Conservation (phyloP, 2,329 filamentous ascomycete genomes). For the Bipolaris victoriae region DNA sequence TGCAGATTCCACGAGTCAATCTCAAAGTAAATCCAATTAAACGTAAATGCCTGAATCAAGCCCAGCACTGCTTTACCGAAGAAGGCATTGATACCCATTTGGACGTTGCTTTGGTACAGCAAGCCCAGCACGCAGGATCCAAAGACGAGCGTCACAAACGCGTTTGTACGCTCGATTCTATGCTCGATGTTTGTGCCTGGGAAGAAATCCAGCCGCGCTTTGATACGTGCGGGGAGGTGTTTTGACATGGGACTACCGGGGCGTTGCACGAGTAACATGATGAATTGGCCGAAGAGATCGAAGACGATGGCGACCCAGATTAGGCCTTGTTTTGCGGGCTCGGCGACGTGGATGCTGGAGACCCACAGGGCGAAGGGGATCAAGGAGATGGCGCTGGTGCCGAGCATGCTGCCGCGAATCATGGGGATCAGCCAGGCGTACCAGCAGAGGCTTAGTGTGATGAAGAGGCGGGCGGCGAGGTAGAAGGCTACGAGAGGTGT, state of each 20-base stretch:
- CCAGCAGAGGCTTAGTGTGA: slow-evolving; percentile 56
- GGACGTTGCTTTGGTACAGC: slow-evolving; percentile 62
- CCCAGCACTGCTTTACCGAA: slow-evolving; percentile 68
- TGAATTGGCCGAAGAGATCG: slow-evolving; percentile 59
- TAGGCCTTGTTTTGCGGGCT: slow-evolving; percentile 61
- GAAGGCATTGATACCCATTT: slow-evolving; percentile 62
- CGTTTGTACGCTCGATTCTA: slow-evolving; percentile 67
- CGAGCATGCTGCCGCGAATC: slow-evolving; percentile 63
- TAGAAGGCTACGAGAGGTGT: slow-evolving; percentile 66
- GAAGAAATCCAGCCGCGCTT: slow-evolving; percentile 62
- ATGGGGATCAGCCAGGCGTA: slow-evolving; percentile 62
- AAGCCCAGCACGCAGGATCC: slow-evolving; percentile 69
- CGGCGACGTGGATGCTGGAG: slow-evolving; percentile 62
- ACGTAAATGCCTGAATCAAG: slow-evolving; percentile 63
- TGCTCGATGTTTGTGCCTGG: slow-evolving; percentile 71
- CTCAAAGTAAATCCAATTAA: slow-evolving; percentile 70
- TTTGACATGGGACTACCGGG: slow-evolving; percentile 24
- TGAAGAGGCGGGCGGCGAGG: slow-evolving; percentile 62
- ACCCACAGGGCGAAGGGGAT: slow-evolving; percentile 65
- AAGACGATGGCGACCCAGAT: slow-evolving; percentile 63
- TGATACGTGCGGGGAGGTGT: slow-evolving; percentile 25
- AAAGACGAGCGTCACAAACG: slow-evolving; percentile 69
- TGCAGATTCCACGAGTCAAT: slow-evolving; percentile 64
- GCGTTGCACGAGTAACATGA: slow-evolving; percentile 51
- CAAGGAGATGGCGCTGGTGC: slow-evolving; percentile 53